Base-by-base conservation (phyloP, 2,329 filamentous ascomycete genomes). In the Arthroderma sp. region DNA sequence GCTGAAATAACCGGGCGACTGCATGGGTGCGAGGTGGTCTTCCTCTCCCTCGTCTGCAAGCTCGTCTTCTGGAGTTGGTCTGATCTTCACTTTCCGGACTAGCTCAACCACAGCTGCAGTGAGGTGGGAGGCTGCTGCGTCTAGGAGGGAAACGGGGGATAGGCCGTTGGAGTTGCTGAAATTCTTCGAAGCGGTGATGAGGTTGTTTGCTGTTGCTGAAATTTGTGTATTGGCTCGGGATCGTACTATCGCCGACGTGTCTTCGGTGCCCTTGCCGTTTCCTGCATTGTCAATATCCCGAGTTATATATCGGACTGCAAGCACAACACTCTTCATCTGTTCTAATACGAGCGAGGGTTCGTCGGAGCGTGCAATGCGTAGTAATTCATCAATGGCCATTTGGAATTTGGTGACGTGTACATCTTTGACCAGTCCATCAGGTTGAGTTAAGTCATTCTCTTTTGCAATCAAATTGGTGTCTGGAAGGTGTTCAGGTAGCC, bases 371-470 rank as follows among this genome's bases (percentile, higher is more conserved):
- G 90, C 89, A 41, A 79, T 81, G 62, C 85, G 85, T 37, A 98
- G 78, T 39, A 97, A 79, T 66, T 97, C 91, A 67, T 98, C 91
- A 60, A 98, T 87, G 21, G 90, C 82, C 60, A 97, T 85, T 71
- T 98, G 93, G 75, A 95, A 97, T 67, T 88, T 91, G 54, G 91
- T 96, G 63, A 98, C 83, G 68, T 96, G 87, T 11, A 96, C 81
- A 71, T 96, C 93, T 72, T 88, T 91, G 64, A 98, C 83, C 21
- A 93, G 71, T 4, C 93, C 93, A 59, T 84, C 81, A 11, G 85
- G 81, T 38, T 86, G 80, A 21, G 81, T 79, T 62, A 93, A 85
- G 54, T 80, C 81, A n/a, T 84, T 83, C 63, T 91, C 85, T 60
- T 85, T 81, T 6, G 86, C 82, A 44, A 84, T 74, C 21, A 69